Conservation (phyloP, 2,329 filamentous ascomycete species). For the Xylaria sp. region DNA sequence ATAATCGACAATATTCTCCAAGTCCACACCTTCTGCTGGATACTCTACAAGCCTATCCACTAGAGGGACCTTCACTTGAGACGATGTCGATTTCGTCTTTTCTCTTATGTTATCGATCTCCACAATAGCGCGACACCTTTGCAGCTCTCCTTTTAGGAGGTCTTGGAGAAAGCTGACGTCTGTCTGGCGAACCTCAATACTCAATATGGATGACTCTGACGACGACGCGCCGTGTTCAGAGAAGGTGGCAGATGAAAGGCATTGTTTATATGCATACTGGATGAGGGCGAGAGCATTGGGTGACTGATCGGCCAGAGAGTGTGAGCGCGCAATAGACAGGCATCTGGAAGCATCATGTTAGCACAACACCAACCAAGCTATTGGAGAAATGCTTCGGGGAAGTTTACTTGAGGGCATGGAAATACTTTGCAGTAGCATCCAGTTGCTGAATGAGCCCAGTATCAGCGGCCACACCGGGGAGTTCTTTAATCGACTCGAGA, state of each 20-base stretch:
- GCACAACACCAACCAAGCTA: not conserved
- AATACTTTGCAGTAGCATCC: conserved; percentile 83
- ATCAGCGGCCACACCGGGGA: conserved; percentile 91
- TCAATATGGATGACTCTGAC: conserved; percentile 64
- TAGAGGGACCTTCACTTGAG: conserved; percentile 66
- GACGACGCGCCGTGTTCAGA: conserved; percentile 52
- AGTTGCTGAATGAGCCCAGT: conserved; percentile 79
- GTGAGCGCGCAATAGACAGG: conserved; percentile 85
- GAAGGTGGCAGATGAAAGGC: conserved; percentile 61
- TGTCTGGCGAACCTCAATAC: conserved; percentile 71
- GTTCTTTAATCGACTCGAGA: conserved; percentile 86
- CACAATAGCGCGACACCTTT: conserved; percentile 85
- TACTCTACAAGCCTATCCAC: conserved; percentile 82
- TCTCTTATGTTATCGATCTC: conserved; percentile 77
- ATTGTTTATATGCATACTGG: conserved; percentile 74
- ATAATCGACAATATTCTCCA: conserved; percentile 85
- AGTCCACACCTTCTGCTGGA: conserved; percentile 75
- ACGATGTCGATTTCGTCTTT: conserved; percentile 55
- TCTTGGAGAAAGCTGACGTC: conserved; percentile 69
- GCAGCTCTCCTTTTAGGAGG: conserved; percentile 76
- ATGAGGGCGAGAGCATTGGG: conserved; percentile 88
- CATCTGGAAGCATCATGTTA: conserved; percentile 63
- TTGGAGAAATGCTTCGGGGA: not conserved
- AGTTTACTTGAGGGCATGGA: conserved; percentile 84
- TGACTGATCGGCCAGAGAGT: conserved; percentile 77